Base-by-base conservation (phyloP, 306 rosid species). In the Cucurbita moschata region DNA sequence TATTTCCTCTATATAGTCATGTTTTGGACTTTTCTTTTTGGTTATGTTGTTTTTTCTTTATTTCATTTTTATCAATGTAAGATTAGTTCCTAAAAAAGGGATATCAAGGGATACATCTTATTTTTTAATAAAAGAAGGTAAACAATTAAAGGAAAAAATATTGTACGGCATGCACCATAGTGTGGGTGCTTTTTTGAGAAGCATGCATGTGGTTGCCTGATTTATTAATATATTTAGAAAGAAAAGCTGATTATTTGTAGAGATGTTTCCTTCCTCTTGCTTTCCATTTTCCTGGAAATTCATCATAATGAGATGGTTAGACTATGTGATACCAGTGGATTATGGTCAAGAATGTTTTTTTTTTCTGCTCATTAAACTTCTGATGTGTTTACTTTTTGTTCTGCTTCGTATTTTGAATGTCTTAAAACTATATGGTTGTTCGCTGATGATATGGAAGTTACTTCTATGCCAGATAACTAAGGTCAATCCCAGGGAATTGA, bases 401-500 rank as follows among this genome's bases (percentile, higher is more conserved):
- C 54, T 66, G 9, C 38, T 44, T 66, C 44, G 39, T 43, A 19
- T 44, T 66, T n/a, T 66, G 7, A 49, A 47, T 23, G 49, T 39
- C n/a, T 8, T 16, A 37, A 51, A 56, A 71, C 62, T 71, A 51
- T 9, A 38, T 71, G 51, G 26, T 71, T 68, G 54, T 68, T 52
- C 18, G 51, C 44, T 50, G 7, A 38, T 23, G 12, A 8, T 51
- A 30, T 73, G 6, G 42, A 50, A 12, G 18, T 55, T 61, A 4
- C 18, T 56, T 58, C 18, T 49, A 10, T 50, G 40, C 42, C 77
- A 85, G 96, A 30, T 78, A 79, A 75, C 69, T 73, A 83, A 80
- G 81, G 83, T 42, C 62, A 83, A 90, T 84, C 94, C 96, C 9
- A 90, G 55, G 82, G 98, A 94, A 75, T 78, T 94, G 80, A 94